Base-by-base conservation (phyloP, 2,329 filamentous ascomycete genomes). In the Exophiala dermatitidis region DNA sequence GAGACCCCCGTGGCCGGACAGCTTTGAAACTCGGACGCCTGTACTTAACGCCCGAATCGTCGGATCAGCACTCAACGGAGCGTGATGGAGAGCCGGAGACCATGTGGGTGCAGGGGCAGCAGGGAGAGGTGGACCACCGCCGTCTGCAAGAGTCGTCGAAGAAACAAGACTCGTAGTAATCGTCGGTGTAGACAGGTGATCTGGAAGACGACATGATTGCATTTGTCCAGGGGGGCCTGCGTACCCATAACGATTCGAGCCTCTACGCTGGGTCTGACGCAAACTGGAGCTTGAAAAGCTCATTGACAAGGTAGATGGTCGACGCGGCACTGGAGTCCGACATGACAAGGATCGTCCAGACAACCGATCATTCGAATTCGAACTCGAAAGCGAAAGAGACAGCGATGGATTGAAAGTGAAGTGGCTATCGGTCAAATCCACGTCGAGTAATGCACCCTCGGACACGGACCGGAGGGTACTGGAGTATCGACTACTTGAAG, bases 11-110 rank as follows among this genome's bases (percentile, higher is more conserved):
- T 40, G 12, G 6, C 48, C 3, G 6, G 42, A 2, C 36, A 28
- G 47, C 36, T 36, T 41, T 26, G 29, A n/a, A n/a, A n/a, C 31
- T 5, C 3, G 32, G 4, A 38, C 29, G 6, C 53, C 57, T 2
- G 50, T 59, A 30, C 53, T 59, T 31, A 56, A 30, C 30, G 57
- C 57, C 19, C 50, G 51, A 36, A 60, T 57, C 2, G 49, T 53
- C n/a, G 57, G 57, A 49, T 60, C 57, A 2, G 57, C 47, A 30
- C 57, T 60, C 10, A 60, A 37, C 5, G 57, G 57, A 10, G 57
- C 50, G 47, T 60, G 57, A 1, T 54, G 46, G 9, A 60, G 44
- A 12, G 57, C 34, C 1, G 57, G 55, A 8, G 54, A 54, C 54
- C 57, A 60, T 2, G 52, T 47, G 26, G 57, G 54, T 6, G 57